Percentiles rank a stretch among this genome's conserved stretches.
phyloP scores from a whole-genome alignment of 2,329 filamentous ascomycete species.

The Cladophialophora carrionii region DNA sequence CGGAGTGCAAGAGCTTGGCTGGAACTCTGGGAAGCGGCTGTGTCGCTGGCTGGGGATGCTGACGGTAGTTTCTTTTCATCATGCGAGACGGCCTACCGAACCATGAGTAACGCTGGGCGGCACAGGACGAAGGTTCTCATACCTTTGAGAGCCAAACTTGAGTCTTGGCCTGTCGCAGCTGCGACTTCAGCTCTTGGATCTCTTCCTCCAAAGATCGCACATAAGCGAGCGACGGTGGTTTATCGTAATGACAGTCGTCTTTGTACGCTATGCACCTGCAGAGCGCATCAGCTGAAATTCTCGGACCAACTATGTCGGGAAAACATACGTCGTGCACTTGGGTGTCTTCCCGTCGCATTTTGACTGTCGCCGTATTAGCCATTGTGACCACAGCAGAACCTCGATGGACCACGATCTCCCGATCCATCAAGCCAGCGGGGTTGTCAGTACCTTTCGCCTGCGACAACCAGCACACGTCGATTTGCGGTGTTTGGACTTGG shows the following conservation, averaged over 20 bases:
- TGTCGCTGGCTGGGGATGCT: slow-evolving; percentile 34
- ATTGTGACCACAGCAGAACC: not conserved
- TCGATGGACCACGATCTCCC: not conserved
- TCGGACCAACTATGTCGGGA: not conserved
- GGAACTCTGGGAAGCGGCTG: slow-evolving; percentile 31
- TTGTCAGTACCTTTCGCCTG: slow-evolving; percentile 35
- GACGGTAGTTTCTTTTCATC: slow-evolving; percentile 36
- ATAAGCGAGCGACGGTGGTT: slow-evolving; percentile 38
- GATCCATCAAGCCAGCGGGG: slow-evolving; percentile 1
- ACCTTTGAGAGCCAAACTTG: slow-evolving; percentile 35
- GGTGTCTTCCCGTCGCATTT: slow-evolving; percentile 39
- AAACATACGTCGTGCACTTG: slow-evolving; percentile 36
- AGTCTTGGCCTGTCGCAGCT: slow-evolving; percentile 36
- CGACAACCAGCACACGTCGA: slow-evolving; percentile 38
- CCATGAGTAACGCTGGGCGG: slow-evolving; percentile 3
- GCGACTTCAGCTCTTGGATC: slow-evolving; percentile 34
- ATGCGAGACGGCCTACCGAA: slow-evolving; percentile 21
- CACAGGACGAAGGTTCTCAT: not conserved
- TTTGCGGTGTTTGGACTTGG: slow-evolving; percentile 38
- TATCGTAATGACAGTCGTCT: slow-evolving; percentile 39
- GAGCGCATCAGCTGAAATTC: not conserved
- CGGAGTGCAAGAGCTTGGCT: slow-evolving; percentile 22
- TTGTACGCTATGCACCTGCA: slow-evolving; percentile 38
- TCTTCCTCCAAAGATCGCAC: slow-evolving; percentile 38
- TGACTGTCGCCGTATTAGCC: slow-evolving; percentile 33